Conservation (phyloP, 139 green algal species). For the Desmodesmus armatus region DNA sequence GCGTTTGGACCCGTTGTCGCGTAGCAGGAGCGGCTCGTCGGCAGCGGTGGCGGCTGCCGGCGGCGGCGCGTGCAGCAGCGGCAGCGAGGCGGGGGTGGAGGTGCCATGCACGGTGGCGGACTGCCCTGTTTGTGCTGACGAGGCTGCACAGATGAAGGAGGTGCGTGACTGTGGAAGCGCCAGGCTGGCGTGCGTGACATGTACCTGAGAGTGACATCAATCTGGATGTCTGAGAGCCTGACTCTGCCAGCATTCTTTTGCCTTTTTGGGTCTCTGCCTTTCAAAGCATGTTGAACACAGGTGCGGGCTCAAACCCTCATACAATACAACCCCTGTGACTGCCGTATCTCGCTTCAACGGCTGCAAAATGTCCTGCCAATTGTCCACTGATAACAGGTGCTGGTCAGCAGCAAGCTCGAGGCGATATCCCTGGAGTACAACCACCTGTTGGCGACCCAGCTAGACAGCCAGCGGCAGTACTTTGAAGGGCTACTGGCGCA, state of each 20-base stretch:
- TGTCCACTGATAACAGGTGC: too few relatives aligned
- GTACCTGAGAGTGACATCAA: constrained; percentile 81
- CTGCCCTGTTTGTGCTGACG: constrained; percentile 41
- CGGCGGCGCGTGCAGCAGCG: constrained; percentile 17
- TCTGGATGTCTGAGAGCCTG: too few relatives aligned
- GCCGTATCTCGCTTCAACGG: too few relatives aligned
- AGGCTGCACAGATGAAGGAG: constrained; percentile 8
- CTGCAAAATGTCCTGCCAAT: too few relatives aligned
- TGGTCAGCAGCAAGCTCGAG: constrained; percentile 82
- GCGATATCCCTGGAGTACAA: constrained; percentile 90
- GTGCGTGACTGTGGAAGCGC: too few relatives aligned
- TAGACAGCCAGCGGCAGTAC: constrained; percentile 91
- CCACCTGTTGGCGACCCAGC: constrained; percentile 89
- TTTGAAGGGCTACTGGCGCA: constrained; percentile 77
- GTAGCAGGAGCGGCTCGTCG: not conserved
- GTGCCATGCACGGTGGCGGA: too few relatives aligned
- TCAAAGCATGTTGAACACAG: too few relatives aligned
- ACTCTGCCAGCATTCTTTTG: too few relatives aligned
- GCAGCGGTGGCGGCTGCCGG: constrained; percentile 3
- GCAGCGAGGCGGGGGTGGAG: too few relatives aligned
- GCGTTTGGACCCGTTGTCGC: not conserved
- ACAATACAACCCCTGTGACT: too few relatives aligned
- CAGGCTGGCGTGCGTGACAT: constrained; percentile 22
- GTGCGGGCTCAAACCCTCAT: too few relatives aligned
- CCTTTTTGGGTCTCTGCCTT: too few relatives aligned